Evolutionary conservation across 2,329 filamentous ascomycete genomes (phyloP).

Genomic region (Cercospora beticola): DNA sequence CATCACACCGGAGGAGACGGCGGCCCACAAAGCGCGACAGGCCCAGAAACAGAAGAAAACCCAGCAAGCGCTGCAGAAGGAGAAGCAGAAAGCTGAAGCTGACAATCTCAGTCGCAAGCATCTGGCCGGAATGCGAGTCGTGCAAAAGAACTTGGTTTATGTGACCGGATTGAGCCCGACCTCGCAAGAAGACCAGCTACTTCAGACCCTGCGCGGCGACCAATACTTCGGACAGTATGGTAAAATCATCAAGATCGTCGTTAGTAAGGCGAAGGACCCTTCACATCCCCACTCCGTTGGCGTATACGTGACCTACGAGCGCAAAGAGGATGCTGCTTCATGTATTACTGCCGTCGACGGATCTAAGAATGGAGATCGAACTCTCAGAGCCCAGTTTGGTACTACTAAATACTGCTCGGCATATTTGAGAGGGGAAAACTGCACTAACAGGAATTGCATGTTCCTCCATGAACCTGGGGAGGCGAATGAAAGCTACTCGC

Average conservation of each 20-base stretch:
- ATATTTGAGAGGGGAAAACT: conserved; percentile 90
- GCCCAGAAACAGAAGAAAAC: conserved; percentile 88
- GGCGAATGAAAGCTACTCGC: conserved; percentile 92
- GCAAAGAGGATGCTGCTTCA: conserved; percentile 81
- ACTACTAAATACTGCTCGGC: conserved; percentile 99
- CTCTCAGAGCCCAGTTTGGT: conserved; percentile 74
- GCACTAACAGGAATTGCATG: conserved; percentile 95
- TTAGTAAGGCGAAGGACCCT: conserved; percentile 87
- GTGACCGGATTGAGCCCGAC: conserved; percentile 92
- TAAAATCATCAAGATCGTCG: conserved; percentile 97
- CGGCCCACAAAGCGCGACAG: conserved; percentile 69
- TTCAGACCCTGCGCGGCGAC: conserved; percentile 83
- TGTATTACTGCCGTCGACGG: conserved; percentile 94
- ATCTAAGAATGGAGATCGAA: conserved; percentile 83
- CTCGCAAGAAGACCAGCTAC: conserved; percentile 85
- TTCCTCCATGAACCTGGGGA: conserved; percentile 98
- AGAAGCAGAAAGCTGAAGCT: conserved; percentile 92
- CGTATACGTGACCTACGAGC: conserved; percentile 97
- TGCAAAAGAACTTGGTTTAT: conserved; percentile 98
- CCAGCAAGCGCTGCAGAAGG: conserved; percentile 84
- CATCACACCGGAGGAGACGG: conserved; percentile 88
- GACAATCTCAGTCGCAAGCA: conserved; percentile 96
- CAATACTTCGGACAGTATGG: conserved; percentile 99
- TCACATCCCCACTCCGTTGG: conserved; percentile 79
- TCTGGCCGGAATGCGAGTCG: conserved; percentile 88